Evolutionary conservation across 768 basidiomycete genomes (phyloP), one percentile per base, ranked within the genome.

Genomic region (Lactarius deliciosus): DNA sequence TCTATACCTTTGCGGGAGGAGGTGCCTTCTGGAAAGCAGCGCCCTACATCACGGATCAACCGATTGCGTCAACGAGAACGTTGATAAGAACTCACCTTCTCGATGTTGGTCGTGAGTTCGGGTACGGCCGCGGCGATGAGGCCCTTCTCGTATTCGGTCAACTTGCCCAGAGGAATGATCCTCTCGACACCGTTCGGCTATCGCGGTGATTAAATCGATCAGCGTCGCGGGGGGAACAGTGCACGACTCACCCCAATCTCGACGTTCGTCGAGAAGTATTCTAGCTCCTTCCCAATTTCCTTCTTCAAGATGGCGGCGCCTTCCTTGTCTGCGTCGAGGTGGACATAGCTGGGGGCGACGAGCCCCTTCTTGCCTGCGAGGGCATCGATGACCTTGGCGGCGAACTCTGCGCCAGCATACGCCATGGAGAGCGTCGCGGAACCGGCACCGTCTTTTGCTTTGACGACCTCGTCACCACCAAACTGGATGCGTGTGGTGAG

Each of bases 371-470:
- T 93, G 71, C 95, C 94, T 67, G 88, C 89, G 70, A 92, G 61
- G 25, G 96, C 96, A 53, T 87, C 85, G 74, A 98, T 82, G 74
- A 98, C 80, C 74, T 93, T 91, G 71, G 77, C 77, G 34, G 94
- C 86, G 74, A 98, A 98, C 78, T 94, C 88, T 59, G 91, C 92
- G 65, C 95, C 96, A 60, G 96, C 92, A 72, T 90, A 94, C 1
- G 94, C 94, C 95, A 98, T 98, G 40, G 92, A 94, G 64, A 96
- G 86, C n/a, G 95, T 97, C 10, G 96, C 96, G 38, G 93, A 95
- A 55, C 97, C 97, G 61, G 88, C 87, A 70, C 89, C 89, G 73
- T 93, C 90, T 82, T 99, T 99, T 54, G 97, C 97, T 80, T 97
- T 91, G 76, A 98, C 96, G 74, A 98, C 96, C 79, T 98, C 96